Base-by-base conservation (phyloP, 805 yeast species). In the Candida khao-thaluensis region DNA sequence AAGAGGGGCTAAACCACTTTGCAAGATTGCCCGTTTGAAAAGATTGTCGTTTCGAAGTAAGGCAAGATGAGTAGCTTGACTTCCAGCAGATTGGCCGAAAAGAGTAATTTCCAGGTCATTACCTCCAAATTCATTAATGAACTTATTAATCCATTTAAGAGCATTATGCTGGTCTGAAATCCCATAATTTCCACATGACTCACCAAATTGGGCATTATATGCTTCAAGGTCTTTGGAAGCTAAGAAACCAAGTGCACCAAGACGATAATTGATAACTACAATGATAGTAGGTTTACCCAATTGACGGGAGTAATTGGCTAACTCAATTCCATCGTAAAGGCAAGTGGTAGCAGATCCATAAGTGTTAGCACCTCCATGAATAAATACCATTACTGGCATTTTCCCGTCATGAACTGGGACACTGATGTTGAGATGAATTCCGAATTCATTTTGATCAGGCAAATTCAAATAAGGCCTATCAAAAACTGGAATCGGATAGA, bases 51-150 rank as follows among this genome's bases (percentile, higher is more conserved):
- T 30, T 21, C 41, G 20, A 24, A 37, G 31, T 15, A 26, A 26
- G 3, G 17, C 23, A 16, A 11, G 69, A 60, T 33, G 36, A 3
- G 20, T 16, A 7, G 30, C 30, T 16, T 35, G 31, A 21, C 21
- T 12, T 5, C 80, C 81, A 4, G 79, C 76, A 24, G 71, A 62
- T 30, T 72, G 58, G 5, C 80, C 80, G 25, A 68, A 62, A 22
- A 72, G 53, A 0, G 77, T 64, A 22, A 76, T 59, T 26, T 54
- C 52, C 10, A 55, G 56, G 0, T 69, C 57, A 49, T 75, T 68
- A 21, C 79, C 79, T 14, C 78, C 78, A 50, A 74, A 71, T 30
- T 64, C 50, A 17, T 41, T 40, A 40, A 76, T 73, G 49, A 71
- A 55, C 40, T 57, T 47, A 33, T 60, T 59, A 3, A 65, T 64